Evolutionary conservation across 2,329 filamentous ascomycete genomes (phyloP).

Genomic region (Trichophyton schoenleinii): DNA sequence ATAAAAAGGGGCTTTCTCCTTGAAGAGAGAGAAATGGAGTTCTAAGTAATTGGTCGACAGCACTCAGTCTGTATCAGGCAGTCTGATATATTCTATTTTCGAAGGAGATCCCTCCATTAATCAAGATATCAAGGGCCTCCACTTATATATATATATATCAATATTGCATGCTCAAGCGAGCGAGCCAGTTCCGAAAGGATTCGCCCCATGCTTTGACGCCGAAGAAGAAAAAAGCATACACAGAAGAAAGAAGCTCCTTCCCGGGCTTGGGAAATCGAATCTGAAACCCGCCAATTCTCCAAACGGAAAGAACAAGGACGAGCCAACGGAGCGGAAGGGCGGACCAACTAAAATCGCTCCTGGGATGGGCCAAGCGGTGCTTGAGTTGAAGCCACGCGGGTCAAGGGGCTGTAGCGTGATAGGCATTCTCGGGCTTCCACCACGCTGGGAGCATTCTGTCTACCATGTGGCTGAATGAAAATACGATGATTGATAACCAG

Average conservation of each 20-base stretch:
- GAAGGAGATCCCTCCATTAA: not conserved
- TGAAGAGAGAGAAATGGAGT: not conserved
- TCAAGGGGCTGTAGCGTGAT: not conserved
- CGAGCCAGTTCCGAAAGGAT: not conserved
- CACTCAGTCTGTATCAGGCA: not conserved
- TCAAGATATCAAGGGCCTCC: not conserved
- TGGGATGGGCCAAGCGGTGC: not conserved
- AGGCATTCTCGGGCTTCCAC: not conserved
- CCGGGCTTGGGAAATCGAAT: not conserved
- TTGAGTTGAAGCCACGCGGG: not conserved
- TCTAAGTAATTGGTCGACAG: not conserved
- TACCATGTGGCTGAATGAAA: not conserved
- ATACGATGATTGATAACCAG: not conserved
- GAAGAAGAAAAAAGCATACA: not conserved
- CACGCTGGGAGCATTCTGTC: not conserved
- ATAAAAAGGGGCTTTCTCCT: not conserved
- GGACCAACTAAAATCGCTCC: not conserved
- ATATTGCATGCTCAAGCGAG: not conserved
- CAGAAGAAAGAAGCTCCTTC: slow-evolving; percentile 1
- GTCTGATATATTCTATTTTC: not conserved
- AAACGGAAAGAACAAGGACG: slow-evolving; percentile 2
- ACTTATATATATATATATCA: not conserved
- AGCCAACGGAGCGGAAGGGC: not conserved
- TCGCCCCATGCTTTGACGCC: not conserved
- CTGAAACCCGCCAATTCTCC: not conserved